Base-by-base conservation (phyloP, 352 stramenopile genomes). In the Phytophthora vignae region DNA sequence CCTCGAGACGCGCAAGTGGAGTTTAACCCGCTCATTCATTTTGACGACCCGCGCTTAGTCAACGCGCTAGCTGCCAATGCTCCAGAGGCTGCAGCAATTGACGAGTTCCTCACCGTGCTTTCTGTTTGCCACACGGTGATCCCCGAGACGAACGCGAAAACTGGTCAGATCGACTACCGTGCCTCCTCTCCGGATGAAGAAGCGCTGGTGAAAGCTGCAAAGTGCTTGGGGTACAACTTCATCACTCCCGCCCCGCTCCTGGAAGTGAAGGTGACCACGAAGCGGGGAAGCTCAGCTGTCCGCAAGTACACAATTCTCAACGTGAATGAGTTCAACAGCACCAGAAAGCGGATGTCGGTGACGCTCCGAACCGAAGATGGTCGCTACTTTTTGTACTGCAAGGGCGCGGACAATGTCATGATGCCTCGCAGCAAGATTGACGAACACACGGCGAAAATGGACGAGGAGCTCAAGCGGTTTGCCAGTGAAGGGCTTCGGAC, bases 331-430 rank as follows among this genome's bases (percentile, higher is more conserved):
- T 96, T 96, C 71, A 93, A 91, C 59, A 98, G 91, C 65, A 94
- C 97, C 31, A 88, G 98, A 29, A 99, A 99, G 82, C 82, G 98
- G 63, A 99, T 99, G 98, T 99, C 95, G 9, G 93, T 99, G 22
- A 78, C 99, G 19, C 78, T 99, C 17, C 84, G 90, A 12, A 83
- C 72, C 1, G 68, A 77, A 4, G 78, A 87, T 6, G 53, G 78
- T 8, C 68, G 71, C 7, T 88, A 88, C 33, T 71, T 90, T 2
- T 53, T 94, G 4, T 92, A 80, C 29, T 91, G 83, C 74, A 97
- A 97, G 56, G 90, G 90, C 1, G 89, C 90, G 6, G 91, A 97
- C 71, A 96, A 91, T 62, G 83, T 96, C 14, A 96, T 97, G 76
- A 76, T 95, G n/a, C 81, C 84, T 21, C 85, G 89, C 6, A 84